Evolutionary conservation across 805 yeast genomes (phyloP), one percentile per base, ranked within the genome.

Genomic region (Debaryomyces prosopidis): DNA sequence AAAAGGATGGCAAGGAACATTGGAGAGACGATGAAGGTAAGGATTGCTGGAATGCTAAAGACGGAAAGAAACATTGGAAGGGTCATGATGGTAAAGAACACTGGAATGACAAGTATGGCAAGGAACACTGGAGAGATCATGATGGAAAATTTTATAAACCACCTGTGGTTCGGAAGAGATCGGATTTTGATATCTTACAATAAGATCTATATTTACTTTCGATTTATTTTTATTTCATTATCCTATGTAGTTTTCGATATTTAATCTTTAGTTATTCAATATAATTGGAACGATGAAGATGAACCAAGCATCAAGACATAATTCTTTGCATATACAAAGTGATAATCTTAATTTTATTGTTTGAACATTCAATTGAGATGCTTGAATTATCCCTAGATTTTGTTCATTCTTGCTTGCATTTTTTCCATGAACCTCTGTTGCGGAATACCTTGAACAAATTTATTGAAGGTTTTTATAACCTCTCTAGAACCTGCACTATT

Each of bases 391-490:
- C 11, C 5, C 11, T 30, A 30, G 14, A 30, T 30, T 14, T 30
- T 30, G 16, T 30, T 30, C 10, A 9, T 4, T 30, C 33, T 30
- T 3, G 33, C 69, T 59, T 63, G 62, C 32, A 81, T 73, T 55
- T 88, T 62, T 55, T 74, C 73, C 31, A 65, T 65, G 61, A 88
- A 89, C 39, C 89, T 79, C 17, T 45, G 45, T 62, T 87, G 94
- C 0, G 96, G 96, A 46, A 77, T 73, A 33, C 92, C 91, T 42
- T 75, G 69, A 35, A 84, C 68, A 86, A 94, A 89, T 55, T 80
- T 79, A 42, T 75, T 72, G 46, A 87, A 73, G 1, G 95, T 96
- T 44, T 75, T 71, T 57, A 82, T 73, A 17, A 82, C 82, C 65
- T 89, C 97, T 48, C 74, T 73, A 5, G 87, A 71, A 52, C 80